Evolutionary conservation across 1,284 basidiomycete genomes (phyloP).

Genomic region (Thecaphora thlaspeos): DNA sequence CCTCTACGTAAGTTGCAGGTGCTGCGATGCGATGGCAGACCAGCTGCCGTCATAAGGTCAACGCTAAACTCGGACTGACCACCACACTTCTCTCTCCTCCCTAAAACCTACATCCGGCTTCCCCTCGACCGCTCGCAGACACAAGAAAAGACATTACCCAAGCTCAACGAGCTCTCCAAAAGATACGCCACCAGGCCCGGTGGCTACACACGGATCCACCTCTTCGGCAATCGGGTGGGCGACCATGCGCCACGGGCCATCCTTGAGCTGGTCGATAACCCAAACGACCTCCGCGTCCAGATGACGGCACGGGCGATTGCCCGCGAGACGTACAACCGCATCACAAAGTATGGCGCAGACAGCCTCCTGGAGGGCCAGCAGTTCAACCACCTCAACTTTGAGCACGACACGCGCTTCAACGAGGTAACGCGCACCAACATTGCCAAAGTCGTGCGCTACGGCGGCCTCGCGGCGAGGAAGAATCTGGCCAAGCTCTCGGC

Average conservation of each 20-base stretch:
- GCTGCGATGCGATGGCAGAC: too few species aligned
- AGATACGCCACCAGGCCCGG: conserved; percentile 82
- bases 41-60: too few species aligned
- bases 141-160: conserved; percentile 65
- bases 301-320: conserved; percentile 53
- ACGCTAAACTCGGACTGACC: too few species aligned
- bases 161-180: conserved; percentile 75
- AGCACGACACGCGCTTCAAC: conserved; percentile 42
- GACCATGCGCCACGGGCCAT: conserved; percentile 93
- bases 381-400: conserved; percentile 27
- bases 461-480: conserved; percentile 38
- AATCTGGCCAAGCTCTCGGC: conserved; percentile 35
- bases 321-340: conserved; percentile 40
- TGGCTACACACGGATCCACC: conserved; percentile 92
- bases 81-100: neutral
- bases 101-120: neutral
- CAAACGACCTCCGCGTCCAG: conserved; percentile 71
- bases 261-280: conserved; percentile 90
- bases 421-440: conserved; percentile 46
- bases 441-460: conserved; percentile 44
- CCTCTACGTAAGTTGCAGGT: conserved; percentile 29
- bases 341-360: conserved; percentile 30
- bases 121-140: conserved; percentile 1
- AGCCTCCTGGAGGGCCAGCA: conserved; percentile 29
- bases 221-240: conserved; percentile 79